phyloP scores from a whole-genome alignment of 192 early-diverging fungal species.

The Coemansia sp. region DNA sequence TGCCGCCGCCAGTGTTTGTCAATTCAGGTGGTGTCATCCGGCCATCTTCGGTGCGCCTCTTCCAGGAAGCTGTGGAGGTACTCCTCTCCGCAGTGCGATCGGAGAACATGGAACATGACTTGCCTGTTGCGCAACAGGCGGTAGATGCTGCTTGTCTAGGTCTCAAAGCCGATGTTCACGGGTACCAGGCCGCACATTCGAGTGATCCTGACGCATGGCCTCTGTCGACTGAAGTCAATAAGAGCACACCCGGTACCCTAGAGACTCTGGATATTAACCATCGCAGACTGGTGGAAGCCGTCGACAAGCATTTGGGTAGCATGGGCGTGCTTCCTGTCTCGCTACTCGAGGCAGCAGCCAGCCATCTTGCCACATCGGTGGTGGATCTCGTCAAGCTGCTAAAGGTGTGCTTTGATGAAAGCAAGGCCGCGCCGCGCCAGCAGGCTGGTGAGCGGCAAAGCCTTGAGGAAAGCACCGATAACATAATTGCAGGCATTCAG shows the following conservation, averaged over 20 bases:
- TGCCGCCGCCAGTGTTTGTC: conserved; percentile 53
- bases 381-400: conserved; percentile 71
- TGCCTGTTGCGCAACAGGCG: conserved; percentile 72
- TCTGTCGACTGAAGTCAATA: conserved; percentile 54
- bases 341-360: conserved; percentile 78
- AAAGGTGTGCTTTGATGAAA: conserved; percentile 50
- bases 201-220: conserved; percentile 38
- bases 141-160: conserved; percentile 80
- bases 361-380: conserved; percentile 74
- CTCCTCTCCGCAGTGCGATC: conserved; percentile 74
- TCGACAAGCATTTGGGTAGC: conserved; percentile 75
- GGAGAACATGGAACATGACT: conserved; percentile 66
- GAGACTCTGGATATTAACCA: conserved; percentile 51
- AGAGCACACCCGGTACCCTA: conserved; percentile 22
- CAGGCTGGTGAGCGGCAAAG: conserved; percentile 9
- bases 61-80: conserved; percentile 81
- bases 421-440: conserved; percentile 37
- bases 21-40: conserved; percentile 68
- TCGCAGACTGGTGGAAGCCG: conserved; percentile 67
- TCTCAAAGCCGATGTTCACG: conserved; percentile 81
- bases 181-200: conserved; percentile 54
- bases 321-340: conserved; percentile 65
- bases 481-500: conserved; percentile 49
- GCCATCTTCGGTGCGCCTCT: conserved; percentile 65
- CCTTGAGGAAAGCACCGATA: conserved; percentile 52